Evolutionary conservation across 495 filamentous ascomycete species (phyloP), one percentile per base, ranked within the genome.

Genomic region (Extremus antarcticus): DNA sequence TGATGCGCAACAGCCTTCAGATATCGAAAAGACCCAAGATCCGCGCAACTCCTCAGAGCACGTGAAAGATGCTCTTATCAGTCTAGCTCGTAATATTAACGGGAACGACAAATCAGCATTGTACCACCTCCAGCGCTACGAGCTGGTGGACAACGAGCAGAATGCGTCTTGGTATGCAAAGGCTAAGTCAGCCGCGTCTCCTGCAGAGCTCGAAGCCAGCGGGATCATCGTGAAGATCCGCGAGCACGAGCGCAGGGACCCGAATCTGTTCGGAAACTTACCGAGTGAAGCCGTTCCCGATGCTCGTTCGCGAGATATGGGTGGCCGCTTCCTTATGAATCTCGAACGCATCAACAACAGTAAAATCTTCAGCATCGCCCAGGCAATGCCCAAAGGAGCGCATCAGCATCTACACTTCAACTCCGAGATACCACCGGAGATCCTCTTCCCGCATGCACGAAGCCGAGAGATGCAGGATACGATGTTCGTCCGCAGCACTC

Each of bases 361-460:
- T 52, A 60, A 57, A 25, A 24, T 70, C 11, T 70, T 58, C 53
- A 10, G 54, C 8, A 66, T 71, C 32, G 56, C 67, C 4, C 38
- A 58, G 22, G 8, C 47, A 29, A 60, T 65, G 54, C 68, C 68
- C 0, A 71, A 71, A 59, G 68, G 68, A 0, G 51, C 54, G 16
- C 63, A 68, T 49, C 54, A 67, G 47, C 68, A 71, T 49, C 56
- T 71, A 15, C 68, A 71, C 50, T 71, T 71, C 63, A 71, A 71
- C 52, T 62, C 67, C 1, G 68, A 71, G 40, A 51, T 71, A 0
- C 60, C 61, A 17, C 65, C 68, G 17, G 59, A 62, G 11, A 43
- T 48, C 3, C 47, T 71, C 17, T 49, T 70, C 21, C 49, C 58
- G 24, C 43, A 57, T 45, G 65, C 64, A 4, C 43, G 57, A 11